A percentile compares a stretch with the other conserved stretches of the same genome.
Conservation (phyloP, 176 grass and related monocot species). For the Musa troglodytarum region DNA sequence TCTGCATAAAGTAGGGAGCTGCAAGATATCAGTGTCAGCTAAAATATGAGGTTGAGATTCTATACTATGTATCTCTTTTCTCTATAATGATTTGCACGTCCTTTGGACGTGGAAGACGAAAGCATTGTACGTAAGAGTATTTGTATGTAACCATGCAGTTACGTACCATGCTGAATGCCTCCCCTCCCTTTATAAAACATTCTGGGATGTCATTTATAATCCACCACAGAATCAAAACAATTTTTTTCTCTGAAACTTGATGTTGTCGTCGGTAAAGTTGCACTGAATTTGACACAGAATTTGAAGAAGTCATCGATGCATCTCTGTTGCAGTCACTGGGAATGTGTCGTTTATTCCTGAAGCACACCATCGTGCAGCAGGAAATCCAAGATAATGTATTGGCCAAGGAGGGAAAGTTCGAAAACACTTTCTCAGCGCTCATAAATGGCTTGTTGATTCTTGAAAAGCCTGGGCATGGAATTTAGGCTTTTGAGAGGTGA, state of each 20-base stretch:
- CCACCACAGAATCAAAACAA: neutral
- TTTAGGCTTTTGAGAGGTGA: neutral
- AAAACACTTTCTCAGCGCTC: neutral
- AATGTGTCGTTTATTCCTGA: no score
- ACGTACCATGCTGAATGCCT: no score
- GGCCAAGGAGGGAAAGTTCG: neutral
- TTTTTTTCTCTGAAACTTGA: neutral
- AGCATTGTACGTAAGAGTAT: neutral
- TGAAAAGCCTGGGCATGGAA: neutral
- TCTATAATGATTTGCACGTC: no score
- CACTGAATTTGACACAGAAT: neutral
- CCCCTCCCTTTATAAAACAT: no score
- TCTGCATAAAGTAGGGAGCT: no score
- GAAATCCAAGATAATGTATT: neutral
- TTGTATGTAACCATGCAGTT: neutral
- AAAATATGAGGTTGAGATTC: no score
- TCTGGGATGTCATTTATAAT: no score
- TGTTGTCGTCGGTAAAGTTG: neutral
- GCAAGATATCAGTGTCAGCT: no score
- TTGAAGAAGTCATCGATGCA: neutral
- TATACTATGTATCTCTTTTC: no score
- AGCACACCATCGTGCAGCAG: no score
- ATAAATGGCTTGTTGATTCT: slow-evolving; percentile 1
- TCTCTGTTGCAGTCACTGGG: no score
- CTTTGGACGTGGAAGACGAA: no score